Base-by-base conservation (phyloP, 495 filamentous ascomycete species). In the Penicillium parvum region DNA sequence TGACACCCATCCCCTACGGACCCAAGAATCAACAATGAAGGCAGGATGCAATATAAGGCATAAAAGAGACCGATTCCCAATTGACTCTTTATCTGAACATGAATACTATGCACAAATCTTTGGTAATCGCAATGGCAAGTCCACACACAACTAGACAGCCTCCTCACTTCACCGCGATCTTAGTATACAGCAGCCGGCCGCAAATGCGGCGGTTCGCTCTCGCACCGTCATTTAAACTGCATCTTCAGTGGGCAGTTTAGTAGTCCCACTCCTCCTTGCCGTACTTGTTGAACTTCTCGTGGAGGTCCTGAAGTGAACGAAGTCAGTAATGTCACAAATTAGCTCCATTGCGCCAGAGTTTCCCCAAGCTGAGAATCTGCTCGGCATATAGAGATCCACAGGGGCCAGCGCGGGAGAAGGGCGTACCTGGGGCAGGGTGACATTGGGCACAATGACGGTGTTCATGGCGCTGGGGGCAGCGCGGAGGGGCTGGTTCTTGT, bases 231-330 rank as follows among this genome's bases (percentile, higher is more conserved):
- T 52, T 61, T 45, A 34, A 46, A 33, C 35, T 19, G 47, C 37
- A 48, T 47, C 20, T 43, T 14, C 23, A 36, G n/a, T n/a, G 32
- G 38, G 34, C 40, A 37, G 32, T 58, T 52, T 64, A 73, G 56
- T 68, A 72, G 56, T 73, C 69, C 55, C 64, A 73, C 59, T 73
- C 69, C 58, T 96, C 92, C 80, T 96, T 97, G 68, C 91, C 92
- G 77, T 83, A 96, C 79, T 98, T 98, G 81, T 98, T 98, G 78
- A 81, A 97, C 65, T 82, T 82, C 53, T 97, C 92, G 71, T 98
- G 92, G 42, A 94, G 78, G 36, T 79, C 71, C 92, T 96, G 45
- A 25, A 38, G 26, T 12, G 28, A 35, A 49, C 38, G 18, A 32
- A 34, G 21, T 41, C 15, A 28, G 20, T 8, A 37, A 43, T 37